Evolutionary conservation across 164 flowering plant species (phyloP).

Genomic region (Liriodendron chinense): DNA sequence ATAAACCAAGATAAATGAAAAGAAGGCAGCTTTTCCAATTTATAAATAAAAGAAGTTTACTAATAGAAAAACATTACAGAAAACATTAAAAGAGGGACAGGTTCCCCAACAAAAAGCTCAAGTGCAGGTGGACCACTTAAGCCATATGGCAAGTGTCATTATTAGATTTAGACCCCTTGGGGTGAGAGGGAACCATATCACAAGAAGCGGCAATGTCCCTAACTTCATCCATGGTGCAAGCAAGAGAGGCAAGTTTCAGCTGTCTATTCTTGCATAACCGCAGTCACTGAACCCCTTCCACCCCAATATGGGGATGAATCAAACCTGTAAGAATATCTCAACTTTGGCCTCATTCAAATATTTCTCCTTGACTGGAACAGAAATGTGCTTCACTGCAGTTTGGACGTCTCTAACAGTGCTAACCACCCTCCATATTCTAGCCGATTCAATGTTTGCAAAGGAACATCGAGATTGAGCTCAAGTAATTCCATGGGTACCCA

Average conservation of each 20-base stretch:
- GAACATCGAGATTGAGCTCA: no score
- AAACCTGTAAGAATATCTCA: no score
- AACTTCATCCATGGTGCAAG: background rate
- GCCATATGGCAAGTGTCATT: background rate
- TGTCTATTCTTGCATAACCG: background rate
- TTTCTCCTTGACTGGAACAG: no score
- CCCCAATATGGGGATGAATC: background rate
- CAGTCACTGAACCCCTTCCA: background rate
- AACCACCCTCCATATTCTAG: no score
- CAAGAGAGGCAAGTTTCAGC: background rate
- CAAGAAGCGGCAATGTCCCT: background rate
- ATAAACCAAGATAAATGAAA: conserved; percentile 2
- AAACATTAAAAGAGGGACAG: background rate
- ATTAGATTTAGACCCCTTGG: background rate
- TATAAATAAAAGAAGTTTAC: background rate
- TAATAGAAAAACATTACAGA: background rate
- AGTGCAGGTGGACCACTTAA: background rate
- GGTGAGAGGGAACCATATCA: background rate
- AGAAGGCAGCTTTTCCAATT: background rate
- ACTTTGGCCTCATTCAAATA: no score
- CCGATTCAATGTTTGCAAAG: no score
- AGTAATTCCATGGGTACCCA: no score
- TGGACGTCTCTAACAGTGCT: no score
- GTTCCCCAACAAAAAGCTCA: background rate
- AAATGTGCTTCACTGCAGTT: no score